A percentile compares a stretch with the other conserved stretches of the same genome.
phyloP scores from a whole-genome alignment of 176 grass and related monocot species.

The Carex littledalei region DNA sequence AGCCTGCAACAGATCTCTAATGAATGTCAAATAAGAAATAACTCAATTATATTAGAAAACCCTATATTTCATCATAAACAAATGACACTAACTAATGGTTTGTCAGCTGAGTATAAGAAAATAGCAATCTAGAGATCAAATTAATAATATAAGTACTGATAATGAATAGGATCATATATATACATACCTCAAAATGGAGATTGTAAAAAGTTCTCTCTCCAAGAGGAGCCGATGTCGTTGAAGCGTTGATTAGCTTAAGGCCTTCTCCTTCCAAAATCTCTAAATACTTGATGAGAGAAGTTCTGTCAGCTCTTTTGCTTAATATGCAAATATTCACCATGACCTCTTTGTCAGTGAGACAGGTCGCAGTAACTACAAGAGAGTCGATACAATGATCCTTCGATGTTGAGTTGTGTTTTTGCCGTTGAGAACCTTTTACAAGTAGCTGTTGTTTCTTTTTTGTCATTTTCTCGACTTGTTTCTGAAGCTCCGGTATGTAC shows the following conservation, averaged over 20 bases:
- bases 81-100: too few species aligned
- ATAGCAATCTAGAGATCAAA: neutral
- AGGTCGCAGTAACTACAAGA: conserved; percentile 50
- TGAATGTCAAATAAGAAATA: too few species aligned
- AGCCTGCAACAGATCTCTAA: neutral
- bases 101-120: too few species aligned
- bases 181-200: conserved; percentile 74
- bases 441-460: conserved; percentile 58
- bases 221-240: conserved; percentile 25
- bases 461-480: conserved; percentile 41
- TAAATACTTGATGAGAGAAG: conserved; percentile 48
- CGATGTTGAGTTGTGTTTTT: neutral
- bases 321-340: conserved; percentile 67
- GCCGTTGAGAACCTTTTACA: conserved; percentile 17
- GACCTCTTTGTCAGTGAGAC: conserved; percentile 51
- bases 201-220: conserved; percentile 61
- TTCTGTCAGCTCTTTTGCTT: conserved; percentile 17
- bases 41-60: neutral
- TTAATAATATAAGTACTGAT: neutral
- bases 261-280: conserved; percentile 64
- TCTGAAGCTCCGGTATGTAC: conserved; percentile 85
- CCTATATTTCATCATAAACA: too few species aligned
- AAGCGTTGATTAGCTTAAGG: conserved; percentile 49
- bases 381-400: neutral
- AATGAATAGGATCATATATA: neutral